Conservation (phyloP, 2,329 filamentous ascomycete species). For the Knufia petricola region DNA sequence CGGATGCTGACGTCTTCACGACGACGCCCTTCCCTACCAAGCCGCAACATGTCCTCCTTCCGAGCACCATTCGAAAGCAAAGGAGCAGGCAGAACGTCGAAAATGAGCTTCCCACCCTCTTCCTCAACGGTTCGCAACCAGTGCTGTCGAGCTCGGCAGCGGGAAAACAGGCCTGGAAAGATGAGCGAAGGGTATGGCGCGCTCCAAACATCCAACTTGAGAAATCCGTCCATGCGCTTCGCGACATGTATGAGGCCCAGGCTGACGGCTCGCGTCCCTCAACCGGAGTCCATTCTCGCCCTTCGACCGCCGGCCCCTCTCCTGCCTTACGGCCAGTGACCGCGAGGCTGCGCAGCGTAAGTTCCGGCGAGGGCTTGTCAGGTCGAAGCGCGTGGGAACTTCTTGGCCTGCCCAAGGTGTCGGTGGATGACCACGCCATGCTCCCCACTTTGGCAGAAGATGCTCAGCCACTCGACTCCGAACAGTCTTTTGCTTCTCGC, state of each 20-base stretch:
- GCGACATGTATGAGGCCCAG: constrained; percentile 24
- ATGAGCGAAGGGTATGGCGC: constrained; percentile 1
- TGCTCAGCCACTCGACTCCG: constrained; percentile 12
- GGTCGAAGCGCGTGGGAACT: constrained; percentile 20
- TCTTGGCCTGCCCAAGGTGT: constrained; percentile 14
- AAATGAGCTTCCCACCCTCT: constrained; percentile 9
- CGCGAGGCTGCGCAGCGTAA: constrained; percentile 19
- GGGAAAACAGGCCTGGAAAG: neutral
- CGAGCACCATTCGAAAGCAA: constrained; percentile 26
- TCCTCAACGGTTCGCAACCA: constrained; percentile 8
- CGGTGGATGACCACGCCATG: constrained; percentile 18
- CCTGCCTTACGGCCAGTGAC: constrained; percentile 15
- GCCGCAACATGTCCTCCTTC: constrained; percentile 36
- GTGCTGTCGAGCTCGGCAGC: constrained; percentile 5
- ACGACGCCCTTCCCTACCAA: constrained; percentile 39
- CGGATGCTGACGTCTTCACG: constrained; percentile 31
- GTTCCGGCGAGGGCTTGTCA: constrained; percentile 21
- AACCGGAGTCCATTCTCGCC: constrained; percentile 15
- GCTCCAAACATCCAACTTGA: constrained; percentile 19
- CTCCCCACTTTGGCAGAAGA: constrained; percentile 15
- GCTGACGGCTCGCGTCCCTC: constrained; percentile 20
- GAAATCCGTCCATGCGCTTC: constrained; percentile 22
- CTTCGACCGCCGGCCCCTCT: constrained; percentile 16
- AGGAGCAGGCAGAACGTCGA: constrained; percentile 13
- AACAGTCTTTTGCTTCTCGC: constrained; percentile 17